Evolutionary conservation across 495 filamentous ascomycete genomes (phyloP).

Genomic region (Mycothermus thermophilus): DNA sequence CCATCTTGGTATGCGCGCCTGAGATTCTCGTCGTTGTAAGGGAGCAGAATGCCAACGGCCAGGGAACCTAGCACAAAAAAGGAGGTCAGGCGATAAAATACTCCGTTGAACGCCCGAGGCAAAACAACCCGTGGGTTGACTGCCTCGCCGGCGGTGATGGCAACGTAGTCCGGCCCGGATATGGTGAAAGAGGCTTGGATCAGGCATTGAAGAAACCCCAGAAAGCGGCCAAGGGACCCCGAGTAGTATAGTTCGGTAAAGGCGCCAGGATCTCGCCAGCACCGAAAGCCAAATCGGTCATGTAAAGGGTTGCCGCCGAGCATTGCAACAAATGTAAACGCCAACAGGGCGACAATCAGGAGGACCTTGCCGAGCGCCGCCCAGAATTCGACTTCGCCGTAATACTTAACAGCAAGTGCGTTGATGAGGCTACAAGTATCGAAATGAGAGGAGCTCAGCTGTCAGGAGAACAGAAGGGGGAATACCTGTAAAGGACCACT

Average conservation of each 20-base stretch:
- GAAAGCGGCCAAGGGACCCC: slow-evolving; percentile 50
- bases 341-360: slow-evolving; percentile 50
- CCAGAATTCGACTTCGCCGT: slow-evolving; percentile 47
- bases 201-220: slow-evolving; percentile 57
- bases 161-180: slow-evolving; percentile 68
- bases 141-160: slow-evolving; percentile 63
- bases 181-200: slow-evolving; percentile 71
- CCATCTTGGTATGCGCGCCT: slow-evolving; percentile 37
- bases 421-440: slow-evolving; percentile 37
- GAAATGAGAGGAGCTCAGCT: slow-evolving; percentile 6
- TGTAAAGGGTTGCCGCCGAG: slow-evolving; percentile 55
- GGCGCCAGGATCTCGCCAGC: slow-evolving; percentile 59
- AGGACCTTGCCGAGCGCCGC: slow-evolving; percentile 53
- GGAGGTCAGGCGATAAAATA: slow-evolving; percentile 58
- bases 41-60: slow-evolving; percentile 54
- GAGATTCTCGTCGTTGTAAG: slow-evolving; percentile 41
- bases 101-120: slow-evolving; percentile 60
- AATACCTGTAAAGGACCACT: slow-evolving; percentile 47
- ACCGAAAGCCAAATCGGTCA: slow-evolving; percentile 61
- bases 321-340: slow-evolving; percentile 64
- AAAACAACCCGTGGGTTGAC: slow-evolving; percentile 52
- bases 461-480: slow-evolving; percentile 3
- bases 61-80: slow-evolving; percentile 67
- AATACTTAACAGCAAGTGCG: slow-evolving; percentile 48
- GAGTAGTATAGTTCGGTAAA: slow-evolving; percentile 48